A percentile compares a stretch with the other conserved stretches of the same genome.
Evolutionary conservation across 345 rosid species (phyloP).

Genomic region (Aegle marmelos): DNA sequence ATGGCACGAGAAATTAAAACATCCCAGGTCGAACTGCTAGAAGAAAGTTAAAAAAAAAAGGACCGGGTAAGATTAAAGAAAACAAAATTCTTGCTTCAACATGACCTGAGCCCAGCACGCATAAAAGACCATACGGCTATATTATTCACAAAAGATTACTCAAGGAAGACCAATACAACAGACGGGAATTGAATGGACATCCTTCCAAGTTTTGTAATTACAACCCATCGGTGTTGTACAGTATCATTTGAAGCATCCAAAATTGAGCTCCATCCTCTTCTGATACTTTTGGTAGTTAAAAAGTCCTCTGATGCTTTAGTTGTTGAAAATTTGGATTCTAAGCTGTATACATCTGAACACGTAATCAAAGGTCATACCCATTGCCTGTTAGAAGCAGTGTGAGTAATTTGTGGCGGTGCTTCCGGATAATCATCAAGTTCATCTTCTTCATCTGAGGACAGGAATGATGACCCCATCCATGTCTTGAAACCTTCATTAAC

Average conservation of each 20-base stretch:
- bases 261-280: conserved; percentile 11
- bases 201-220: neutral
- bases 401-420: conserved; percentile 31
- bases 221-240: neutral
- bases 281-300: neutral
- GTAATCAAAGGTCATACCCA: conserved; percentile 27
- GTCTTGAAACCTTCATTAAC: conserved; percentile 83
- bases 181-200: neutral
- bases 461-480: conserved; percentile 89
- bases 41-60: too few relatives aligned
- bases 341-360: neutral
- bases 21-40: too few relatives aligned
- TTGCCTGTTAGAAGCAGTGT: conserved; percentile 40
- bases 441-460: conserved; percentile 92
- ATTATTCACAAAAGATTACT: conserved; percentile 34
- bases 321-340: neutral
- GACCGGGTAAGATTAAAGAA: neutral
- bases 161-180: neutral
- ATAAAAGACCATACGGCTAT: neutral
- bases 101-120: conserved; percentile 6
- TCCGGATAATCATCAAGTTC: conserved; percentile 56
- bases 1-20: too few relatives aligned
- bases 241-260: neutral
- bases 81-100: neutral
- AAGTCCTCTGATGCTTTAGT: neutral